Conservation (phyloP, 768 basidiomycete species). For the Tulasnella calospora region DNA sequence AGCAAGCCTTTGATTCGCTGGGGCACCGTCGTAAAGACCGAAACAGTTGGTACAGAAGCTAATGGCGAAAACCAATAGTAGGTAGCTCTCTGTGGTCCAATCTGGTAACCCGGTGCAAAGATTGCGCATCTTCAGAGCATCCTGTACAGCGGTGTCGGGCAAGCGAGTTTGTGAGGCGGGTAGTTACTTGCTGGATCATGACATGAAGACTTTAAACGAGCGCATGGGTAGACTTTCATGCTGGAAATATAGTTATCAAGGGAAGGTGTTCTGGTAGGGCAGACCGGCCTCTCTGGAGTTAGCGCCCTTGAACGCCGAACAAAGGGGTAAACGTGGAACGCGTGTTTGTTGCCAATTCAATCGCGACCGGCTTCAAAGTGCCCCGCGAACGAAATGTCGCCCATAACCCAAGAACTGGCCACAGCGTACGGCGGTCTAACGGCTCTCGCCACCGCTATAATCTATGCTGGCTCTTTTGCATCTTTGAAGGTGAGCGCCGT, state of each 20-base stretch:
- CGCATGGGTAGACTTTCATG: too few relatives aligned
- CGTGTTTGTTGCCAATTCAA: neutral
- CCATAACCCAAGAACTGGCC: slow-evolving; percentile 15
- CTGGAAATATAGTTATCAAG: too few relatives aligned
- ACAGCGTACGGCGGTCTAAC: slow-evolving; percentile 63
- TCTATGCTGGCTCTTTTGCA: slow-evolving; percentile 65
- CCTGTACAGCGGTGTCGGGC: neutral
- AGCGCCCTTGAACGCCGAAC: too few relatives aligned
- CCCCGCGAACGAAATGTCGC: neutral
- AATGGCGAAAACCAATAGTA: too few relatives aligned
- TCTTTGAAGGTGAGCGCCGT: slow-evolving; percentile 56
- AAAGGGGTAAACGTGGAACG: neutral
- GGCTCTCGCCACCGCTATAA: slow-evolving; percentile 56
- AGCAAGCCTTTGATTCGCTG: too few relatives aligned
- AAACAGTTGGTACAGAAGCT: too few relatives aligned
- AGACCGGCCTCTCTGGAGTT: too few relatives aligned
- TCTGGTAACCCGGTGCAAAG: neutral
- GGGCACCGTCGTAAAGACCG: too few relatives aligned
- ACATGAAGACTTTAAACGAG: too few relatives aligned
- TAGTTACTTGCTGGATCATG: neutral
- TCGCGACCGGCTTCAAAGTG: neutral
- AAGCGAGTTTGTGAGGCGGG: neutral
- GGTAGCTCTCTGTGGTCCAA: too few relatives aligned
- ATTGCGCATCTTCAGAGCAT: neutral
- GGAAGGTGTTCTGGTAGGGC: too few relatives aligned